These are phyloP conservation scores for Fusarium sarcochroum DNA, from an alignment of 2,329 filamentous ascomycete genomes.

Conservation along the genomic window DNA sequence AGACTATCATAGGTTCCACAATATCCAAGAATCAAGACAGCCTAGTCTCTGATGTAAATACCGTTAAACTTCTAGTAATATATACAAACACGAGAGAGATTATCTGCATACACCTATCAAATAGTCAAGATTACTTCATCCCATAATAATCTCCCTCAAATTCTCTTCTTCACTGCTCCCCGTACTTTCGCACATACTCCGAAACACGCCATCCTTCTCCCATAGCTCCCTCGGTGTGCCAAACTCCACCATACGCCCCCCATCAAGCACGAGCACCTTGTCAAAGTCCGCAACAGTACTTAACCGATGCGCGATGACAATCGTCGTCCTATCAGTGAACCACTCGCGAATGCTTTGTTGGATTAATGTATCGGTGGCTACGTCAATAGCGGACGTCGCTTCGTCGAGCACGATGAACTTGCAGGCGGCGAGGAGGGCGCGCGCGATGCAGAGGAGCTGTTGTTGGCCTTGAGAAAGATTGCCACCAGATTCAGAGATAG, in stretches of 20 bases:
- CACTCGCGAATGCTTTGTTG: slow-evolving; percentile 79
- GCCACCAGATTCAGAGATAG: slow-evolving; percentile 77
- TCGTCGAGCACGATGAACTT: slow-evolving; percentile 85
- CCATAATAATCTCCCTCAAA: slow-evolving; percentile 60
- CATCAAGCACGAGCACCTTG: slow-evolving; percentile 77
- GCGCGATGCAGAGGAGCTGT: slow-evolving; percentile 80
- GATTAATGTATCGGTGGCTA: slow-evolving; percentile 79
- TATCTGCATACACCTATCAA: too few relatives aligned
- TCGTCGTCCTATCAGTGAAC: slow-evolving; percentile 75
- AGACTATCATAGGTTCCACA: too few relatives aligned
- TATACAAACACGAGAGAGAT: too few relatives aligned
- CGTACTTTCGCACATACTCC: slow-evolving; percentile 71
- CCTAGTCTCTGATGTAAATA: too few relatives aligned
- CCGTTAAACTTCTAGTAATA: too few relatives aligned
- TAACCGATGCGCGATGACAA: slow-evolving; percentile 81
- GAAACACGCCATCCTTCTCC: slow-evolving; percentile 66
- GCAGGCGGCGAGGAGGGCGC: slow-evolving; percentile 77
- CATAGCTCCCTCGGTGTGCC: slow-evolving; percentile 74
- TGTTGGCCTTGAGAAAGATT: slow-evolving; percentile 82
- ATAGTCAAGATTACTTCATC: not conserved
- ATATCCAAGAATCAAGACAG: too few relatives aligned
- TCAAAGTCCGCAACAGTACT: slow-evolving; percentile 84
- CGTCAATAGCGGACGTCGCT: slow-evolving; percentile 82
- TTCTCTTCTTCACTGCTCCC: slow-evolving; percentile 64
- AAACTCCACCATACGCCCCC: slow-evolving; percentile 76